Conservation (phyloP, 2,329 filamentous ascomycete genomes). For the Cadophora malorum region DNA sequence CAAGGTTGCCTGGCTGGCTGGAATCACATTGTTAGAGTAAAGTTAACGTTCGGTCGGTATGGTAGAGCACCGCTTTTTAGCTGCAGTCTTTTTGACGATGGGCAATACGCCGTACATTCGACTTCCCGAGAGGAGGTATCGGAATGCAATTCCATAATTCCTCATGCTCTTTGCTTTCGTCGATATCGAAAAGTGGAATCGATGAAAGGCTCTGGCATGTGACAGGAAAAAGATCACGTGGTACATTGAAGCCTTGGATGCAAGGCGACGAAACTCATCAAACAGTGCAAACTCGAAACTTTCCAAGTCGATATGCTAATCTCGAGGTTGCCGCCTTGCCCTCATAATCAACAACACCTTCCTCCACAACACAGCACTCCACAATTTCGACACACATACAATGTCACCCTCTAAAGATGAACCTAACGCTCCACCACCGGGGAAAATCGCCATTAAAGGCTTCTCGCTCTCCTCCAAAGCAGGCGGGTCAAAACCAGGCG, state of each 20-base stretch:
- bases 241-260: neutral
- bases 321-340: neutral
- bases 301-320: neutral
- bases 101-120: neutral
- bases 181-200: neutral
- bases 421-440: constrained; percentile 31
- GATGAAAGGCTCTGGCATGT: neutral
- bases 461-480: constrained; percentile 49
- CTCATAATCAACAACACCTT: neutral
- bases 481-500: constrained; percentile 34
- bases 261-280: neutral
- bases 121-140: neutral
- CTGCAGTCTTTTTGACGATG: neutral
- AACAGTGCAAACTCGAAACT: constrained; percentile 17
- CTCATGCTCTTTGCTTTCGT: too few relatives aligned
- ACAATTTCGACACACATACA: neutral
- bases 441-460: constrained; percentile 47
- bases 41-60: neutral
- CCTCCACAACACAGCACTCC: neutral
- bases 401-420: constrained; percentile 41
- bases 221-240: neutral
- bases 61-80: neutral
- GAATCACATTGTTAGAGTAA: constrained; percentile 15
- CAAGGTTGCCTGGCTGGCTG: neutral
- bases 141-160: constrained; percentile 11